Conservation (phyloP, 805 yeast species). For the Barnettozyma pratensis region DNA sequence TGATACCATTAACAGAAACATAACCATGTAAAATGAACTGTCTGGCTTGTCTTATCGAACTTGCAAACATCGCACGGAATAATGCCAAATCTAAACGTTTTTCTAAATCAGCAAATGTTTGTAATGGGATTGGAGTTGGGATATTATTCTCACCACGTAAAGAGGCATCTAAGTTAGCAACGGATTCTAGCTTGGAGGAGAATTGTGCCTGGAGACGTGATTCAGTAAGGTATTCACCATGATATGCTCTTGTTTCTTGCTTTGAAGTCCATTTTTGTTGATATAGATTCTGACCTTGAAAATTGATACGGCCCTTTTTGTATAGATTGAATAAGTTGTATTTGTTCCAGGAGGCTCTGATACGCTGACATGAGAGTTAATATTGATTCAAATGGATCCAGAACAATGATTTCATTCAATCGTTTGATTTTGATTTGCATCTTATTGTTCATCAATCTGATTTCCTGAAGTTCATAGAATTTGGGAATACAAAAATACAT, state of each 20-base stretch:
- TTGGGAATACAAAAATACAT: not conserved
- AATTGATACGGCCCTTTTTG: conserved; percentile 57
- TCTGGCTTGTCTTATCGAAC: conserved; percentile 90
- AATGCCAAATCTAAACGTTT: conserved; percentile 85
- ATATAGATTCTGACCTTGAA: conserved; percentile 63
- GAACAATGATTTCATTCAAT: too few species aligned
- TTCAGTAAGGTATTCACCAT: conserved; percentile 91
- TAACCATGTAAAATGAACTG: conserved; percentile 76
- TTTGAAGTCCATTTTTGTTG: conserved; percentile 93
- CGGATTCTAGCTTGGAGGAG: conserved; percentile 67
- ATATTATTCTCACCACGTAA: conserved; percentile 50
- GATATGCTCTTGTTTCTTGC: conserved; percentile 89
- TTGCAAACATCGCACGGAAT: conserved; percentile 89
- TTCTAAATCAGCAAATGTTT: conserved; percentile 85
- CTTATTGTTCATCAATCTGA: too few species aligned
- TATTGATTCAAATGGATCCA: not conserved
- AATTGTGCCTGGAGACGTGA: conserved; percentile 71
- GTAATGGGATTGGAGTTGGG: conserved; percentile 79
- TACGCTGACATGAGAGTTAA: conserved; percentile 28
- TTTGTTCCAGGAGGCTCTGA: conserved; percentile 90
- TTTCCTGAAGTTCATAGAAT: too few species aligned
- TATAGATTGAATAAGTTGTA: conserved; percentile 83
- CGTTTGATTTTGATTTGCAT: too few species aligned
- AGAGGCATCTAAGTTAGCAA: conserved; percentile 84
- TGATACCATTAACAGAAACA: conserved; percentile 81